These are phyloP conservation scores for Inga oerstediana DNA, from an alignment of 306 rosid genomes.

Conservation along the genomic window DNA sequence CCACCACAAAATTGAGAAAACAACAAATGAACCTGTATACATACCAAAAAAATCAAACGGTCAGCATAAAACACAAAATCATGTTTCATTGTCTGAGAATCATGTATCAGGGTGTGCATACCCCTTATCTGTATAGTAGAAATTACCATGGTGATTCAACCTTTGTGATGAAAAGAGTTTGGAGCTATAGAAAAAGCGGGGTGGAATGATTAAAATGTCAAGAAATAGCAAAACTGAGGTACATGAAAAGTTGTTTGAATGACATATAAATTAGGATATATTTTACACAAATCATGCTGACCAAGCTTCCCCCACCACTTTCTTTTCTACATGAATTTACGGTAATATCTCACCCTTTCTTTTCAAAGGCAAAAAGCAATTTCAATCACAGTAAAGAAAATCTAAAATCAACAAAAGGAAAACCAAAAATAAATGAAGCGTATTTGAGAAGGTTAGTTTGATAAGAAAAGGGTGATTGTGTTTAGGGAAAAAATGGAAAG, in stretches of 20 bases:
- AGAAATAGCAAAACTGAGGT: constrained; percentile 4
- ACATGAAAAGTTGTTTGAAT: constrained; percentile 99
- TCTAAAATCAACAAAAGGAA: too few relatives aligned
- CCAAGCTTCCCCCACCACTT: too few relatives aligned
- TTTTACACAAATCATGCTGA: too few relatives aligned
- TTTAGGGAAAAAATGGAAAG: too few relatives aligned
- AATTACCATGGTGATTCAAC: constrained; percentile 24
- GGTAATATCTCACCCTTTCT: too few relatives aligned
- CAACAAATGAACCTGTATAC: constrained; percentile 37
- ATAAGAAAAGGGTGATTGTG: too few relatives aligned
- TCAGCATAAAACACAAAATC: constrained; percentile 97
- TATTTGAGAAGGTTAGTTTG: too few relatives aligned
- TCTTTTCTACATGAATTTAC: too few relatives aligned
- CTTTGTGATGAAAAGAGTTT: constrained; percentile 5
- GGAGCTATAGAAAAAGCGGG: not conserved
- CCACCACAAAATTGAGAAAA: constrained; percentile 23
- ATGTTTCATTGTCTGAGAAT: constrained; percentile 92
- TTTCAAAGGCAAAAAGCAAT: too few relatives aligned
- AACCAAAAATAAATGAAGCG: too few relatives aligned
- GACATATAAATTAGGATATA: too few relatives aligned
- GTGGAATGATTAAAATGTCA: constrained; percentile 7
- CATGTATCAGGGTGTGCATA: constrained; percentile 98
- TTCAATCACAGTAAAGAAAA: too few relatives aligned
- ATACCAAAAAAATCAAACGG: constrained; percentile 90
- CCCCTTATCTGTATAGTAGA: constrained; percentile 80